Conservation (phyloP, 805 yeast species). For the Candida adriatica region DNA sequence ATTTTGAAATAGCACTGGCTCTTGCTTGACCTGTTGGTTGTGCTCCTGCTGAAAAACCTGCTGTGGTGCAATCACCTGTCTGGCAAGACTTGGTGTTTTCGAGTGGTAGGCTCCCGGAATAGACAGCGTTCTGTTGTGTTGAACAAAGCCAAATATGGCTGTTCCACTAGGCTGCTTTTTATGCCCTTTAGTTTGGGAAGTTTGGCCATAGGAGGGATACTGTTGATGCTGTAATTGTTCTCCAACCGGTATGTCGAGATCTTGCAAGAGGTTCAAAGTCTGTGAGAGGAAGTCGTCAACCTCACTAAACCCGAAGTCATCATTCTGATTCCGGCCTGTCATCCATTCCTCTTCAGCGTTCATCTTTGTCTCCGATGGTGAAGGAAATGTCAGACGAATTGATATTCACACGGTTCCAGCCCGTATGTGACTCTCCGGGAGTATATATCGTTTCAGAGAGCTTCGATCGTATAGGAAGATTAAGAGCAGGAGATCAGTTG, state of each 20-base stretch:
- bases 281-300: conserved; percentile 48
- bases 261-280: conserved; percentile 49
- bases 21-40: conserved; percentile 13
- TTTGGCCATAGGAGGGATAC: conserved; percentile 2
- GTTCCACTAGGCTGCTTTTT: conserved; percentile 67
- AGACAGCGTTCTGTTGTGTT: conserved; percentile 57
- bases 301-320: conserved; percentile 16
- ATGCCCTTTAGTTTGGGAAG: conserved; percentile 30
- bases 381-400: neutral
- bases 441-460: conserved; percentile 3
- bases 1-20: conserved; percentile 16
- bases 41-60: conserved; percentile 15
- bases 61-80: conserved; percentile 17
- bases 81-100: conserved; percentile 4
- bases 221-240: conserved; percentile 11
- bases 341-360: too few relatives aligned
- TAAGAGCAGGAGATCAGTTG: too few relatives aligned
- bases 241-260: conserved; percentile 52
- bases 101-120: conserved; percentile 37
- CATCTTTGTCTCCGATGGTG: neutral
- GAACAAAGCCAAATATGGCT: conserved; percentile 68
- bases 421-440: conserved; percentile 10
- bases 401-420: conserved; percentile 10
- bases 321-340: too few relatives aligned
- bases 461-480: too few relatives aligned